Conservation (phyloP, 192 early-diverging fungal species). For the Pilobolus umbonatus region DNA sequence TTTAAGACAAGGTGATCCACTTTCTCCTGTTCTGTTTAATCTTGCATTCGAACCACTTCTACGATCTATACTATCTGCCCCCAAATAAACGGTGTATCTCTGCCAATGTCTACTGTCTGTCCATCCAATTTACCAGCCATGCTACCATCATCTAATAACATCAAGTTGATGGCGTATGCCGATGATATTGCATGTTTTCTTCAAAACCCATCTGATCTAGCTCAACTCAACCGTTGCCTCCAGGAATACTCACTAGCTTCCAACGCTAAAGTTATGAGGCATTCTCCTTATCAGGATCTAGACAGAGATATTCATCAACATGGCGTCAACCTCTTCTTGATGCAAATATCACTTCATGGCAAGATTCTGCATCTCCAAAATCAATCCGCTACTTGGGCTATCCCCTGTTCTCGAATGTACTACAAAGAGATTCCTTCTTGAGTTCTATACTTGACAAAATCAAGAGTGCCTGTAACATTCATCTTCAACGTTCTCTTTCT, state of each 20-base stretch:
- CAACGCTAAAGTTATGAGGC: conserved; percentile 17
- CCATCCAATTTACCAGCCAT: not conserved
- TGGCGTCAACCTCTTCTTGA: not conserved
- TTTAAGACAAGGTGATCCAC: conserved; percentile 30
- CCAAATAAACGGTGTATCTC: not conserved
- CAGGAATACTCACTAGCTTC: conserved; percentile 4
- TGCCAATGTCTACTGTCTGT: not conserved
- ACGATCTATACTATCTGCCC: not conserved
- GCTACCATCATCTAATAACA: not conserved
- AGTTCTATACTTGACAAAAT: not conserved
- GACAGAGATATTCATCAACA: not conserved
- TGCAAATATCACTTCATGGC: not conserved
- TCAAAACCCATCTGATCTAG: not conserved
- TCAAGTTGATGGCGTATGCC: not conserved
- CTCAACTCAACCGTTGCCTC: too few species aligned
- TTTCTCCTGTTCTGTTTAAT: conserved; percentile 21
- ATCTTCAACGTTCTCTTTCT: not conserved
- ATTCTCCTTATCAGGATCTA: conserved; percentile 12
- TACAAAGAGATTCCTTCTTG: not conserved
- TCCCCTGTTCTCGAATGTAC: not conserved
- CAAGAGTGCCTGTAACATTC: not conserved
- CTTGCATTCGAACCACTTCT: conserved; percentile 25
- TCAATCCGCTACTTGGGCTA: conserved; percentile 1
- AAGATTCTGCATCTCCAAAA: not conserved
- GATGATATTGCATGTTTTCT: not conserved